A percentile compares a stretch with the other conserved stretches of the same genome.
Evolutionary conservation across 1,284 basidiomycete species (phyloP).

Genomic region (Microbotryum violaceum): DNA sequence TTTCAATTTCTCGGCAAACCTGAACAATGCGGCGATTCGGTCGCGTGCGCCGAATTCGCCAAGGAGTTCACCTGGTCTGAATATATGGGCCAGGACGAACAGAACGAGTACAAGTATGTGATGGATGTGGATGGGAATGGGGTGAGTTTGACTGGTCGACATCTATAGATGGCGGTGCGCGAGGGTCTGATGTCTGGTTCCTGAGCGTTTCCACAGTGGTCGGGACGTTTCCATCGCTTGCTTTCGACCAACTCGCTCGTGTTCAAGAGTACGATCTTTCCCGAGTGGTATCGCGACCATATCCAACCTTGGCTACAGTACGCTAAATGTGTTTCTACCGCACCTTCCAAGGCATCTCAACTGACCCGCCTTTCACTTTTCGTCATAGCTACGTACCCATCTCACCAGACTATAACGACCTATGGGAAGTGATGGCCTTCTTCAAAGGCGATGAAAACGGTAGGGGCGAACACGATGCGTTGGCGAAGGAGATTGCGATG

Average conservation of each 20-base stretch:
- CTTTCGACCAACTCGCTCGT: slow-evolving; percentile 58
- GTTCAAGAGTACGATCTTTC: slow-evolving; percentile 58
- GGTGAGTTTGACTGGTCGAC: background rate
- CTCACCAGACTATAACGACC: slow-evolving; percentile 46
- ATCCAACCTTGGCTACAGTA: slow-evolving; percentile 34
- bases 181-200: no score
- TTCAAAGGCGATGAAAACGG: slow-evolving; percentile 44
- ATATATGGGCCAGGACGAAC: slow-evolving; percentile 14
- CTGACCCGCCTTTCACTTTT: background rate
- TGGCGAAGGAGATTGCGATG: slow-evolving; percentile 44
- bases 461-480: slow-evolving; percentile 41
- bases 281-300: slow-evolving; percentile 46
- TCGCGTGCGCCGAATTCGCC: slow-evolving; percentile 8
- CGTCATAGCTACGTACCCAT: slow-evolving; percentile 38
- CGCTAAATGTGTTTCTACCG: background rate
- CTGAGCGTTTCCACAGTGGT: slow-evolving; percentile 29
- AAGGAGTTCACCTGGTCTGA: slow-evolving; percentile 21
- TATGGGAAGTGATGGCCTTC: slow-evolving; percentile 48
- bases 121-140: slow-evolving; percentile 46
- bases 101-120: slow-evolving; percentile 41
- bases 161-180: no score
- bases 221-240: slow-evolving; percentile 41
- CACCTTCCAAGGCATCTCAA: no score
- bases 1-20: slow-evolving; percentile 23
- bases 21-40: slow-evolving; percentile 15